These are phyloP conservation scores for Metarhizium album DNA, from an alignment of 2,329 filamentous ascomycete species.

Conservation along the genomic window DNA sequence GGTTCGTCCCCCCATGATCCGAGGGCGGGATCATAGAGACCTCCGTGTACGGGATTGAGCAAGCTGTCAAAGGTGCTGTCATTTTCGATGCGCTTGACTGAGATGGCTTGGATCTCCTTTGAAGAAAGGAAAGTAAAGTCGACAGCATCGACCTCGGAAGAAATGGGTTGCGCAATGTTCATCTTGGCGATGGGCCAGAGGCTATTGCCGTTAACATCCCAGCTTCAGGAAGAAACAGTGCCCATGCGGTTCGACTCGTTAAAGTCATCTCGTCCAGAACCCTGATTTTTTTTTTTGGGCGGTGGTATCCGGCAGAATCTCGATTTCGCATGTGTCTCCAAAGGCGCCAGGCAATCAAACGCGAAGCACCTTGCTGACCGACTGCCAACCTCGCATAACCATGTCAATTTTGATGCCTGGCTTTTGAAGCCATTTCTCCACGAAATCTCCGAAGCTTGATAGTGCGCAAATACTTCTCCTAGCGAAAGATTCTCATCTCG, in stretches of 20 bases:
- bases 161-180: constrained; percentile 71
- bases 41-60: constrained; percentile 78
- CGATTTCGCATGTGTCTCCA: background rate
- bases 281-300: background rate
- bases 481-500: no score
- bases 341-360: no score
- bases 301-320: background rate
- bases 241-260: background rate
- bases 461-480: no score
- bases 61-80: constrained; percentile 89
- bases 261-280: background rate
- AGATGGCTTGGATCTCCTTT: constrained; percentile 77
- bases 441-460: no score
- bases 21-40: constrained; percentile 84
- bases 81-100: constrained; percentile 89
- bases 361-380: no score
- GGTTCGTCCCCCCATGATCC: constrained; percentile 79
- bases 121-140: constrained; percentile 80
- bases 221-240: background rate
- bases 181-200: constrained; percentile 25
- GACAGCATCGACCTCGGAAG: constrained; percentile 74
- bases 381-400: no score
- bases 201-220: background rate
- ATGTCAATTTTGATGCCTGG: no score
- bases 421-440: no score